Base-by-base conservation (phyloP, 2,329 filamentous ascomycete genomes). In the Fusarium robinianum region DNA sequence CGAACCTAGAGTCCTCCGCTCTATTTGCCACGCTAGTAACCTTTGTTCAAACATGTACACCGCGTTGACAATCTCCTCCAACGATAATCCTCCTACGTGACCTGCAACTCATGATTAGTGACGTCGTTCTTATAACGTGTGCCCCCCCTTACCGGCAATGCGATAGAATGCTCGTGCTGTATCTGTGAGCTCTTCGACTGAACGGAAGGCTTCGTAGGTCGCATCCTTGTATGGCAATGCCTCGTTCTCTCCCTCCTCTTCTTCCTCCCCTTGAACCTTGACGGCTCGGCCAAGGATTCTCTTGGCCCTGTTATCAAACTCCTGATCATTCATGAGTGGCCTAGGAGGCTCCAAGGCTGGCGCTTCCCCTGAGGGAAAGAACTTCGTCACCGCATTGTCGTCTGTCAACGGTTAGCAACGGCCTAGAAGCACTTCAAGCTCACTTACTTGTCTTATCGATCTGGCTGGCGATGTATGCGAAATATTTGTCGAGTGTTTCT, bases 401-500 rank as follows among this genome's bases (percentile, higher is more conserved):
- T 57, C 63, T 67, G 18, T 7, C 11, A 5, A 12, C n/a, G 18
- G 31, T 61, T 21, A 62, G 43, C 38, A 19, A 17, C 6, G 18
- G 12, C 9, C 15, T 11, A 5, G 4, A 22, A 22, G 11, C n/a
- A 6, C 7, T 8, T 6, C 8, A 9, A 17, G 9, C 9, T 19
- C 8, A 41, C 62, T 49, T 41, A 72, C 70, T 66, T 33, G 50
- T 65, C 21, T 55, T 58, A 24, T 69, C 67, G 24, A 65, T 51
- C 2, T 65, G 57, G 14, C 64, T 63, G 10, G 63, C 48, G 9
- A 72, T 47, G 12, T 69, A 60, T 18, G 62, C 76, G 65, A 90
- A 76, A 61, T 90, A 90, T 19, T 80, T 72, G 55, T 88, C 82
- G 27, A 89, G 67, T 41, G 86, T 77, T 15, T 75, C 68, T 5